Base-by-base conservation (phyloP, 2,329 filamentous ascomycete genomes). In the Xylariales sp. region DNA sequence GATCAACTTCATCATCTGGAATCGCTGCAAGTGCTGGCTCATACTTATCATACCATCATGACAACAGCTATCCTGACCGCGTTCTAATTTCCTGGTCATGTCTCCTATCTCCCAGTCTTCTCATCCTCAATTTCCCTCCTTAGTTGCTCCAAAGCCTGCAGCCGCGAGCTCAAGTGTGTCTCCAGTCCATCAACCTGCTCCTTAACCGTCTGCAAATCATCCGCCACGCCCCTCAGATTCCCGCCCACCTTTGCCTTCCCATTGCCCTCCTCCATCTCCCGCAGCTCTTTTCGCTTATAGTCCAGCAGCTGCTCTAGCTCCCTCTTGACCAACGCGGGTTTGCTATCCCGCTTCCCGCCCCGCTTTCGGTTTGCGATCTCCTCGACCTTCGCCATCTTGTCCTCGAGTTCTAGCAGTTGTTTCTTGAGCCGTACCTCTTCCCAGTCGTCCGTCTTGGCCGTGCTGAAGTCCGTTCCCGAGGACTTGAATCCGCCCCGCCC, bases 381-480 rank as follows among this genome's bases (percentile, higher is more conserved):
- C 65, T 94, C 89, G 2, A 95, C 84, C 44, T 85, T 83, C 25
- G 83, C 80, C 47, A 96, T 84, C 71, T 94, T 95, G 43, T 84
- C 77, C 55, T 98, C 90, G 20, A 98, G 71, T 54, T 97, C 91
- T 18, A 81, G 76, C 22, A 98, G 78, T 65, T 97, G 89, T 60
- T 93, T 90, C 74, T 94, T 91, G 50, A 98, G 74, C 40, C 90
- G 80, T 32, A 97, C 93, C 65, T 97, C 93, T 65, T 98, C 93
- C 89, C 93, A 97, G 61, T 98, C 93, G 56, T 94, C 91, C 46
- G 86, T 86, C 60, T 89, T 87, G 48, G 87, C 85, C 27, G 78
- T 75, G 44, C 82, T 85, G 61, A 97, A 97, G 68, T 98, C 90
- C 2, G 93, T 98, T 19, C 93, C 93, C 29, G 84, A 73, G 7